These are phyloP conservation scores for Trichophyton simii DNA, from an alignment of 2,329 filamentous ascomycete species.

Conservation along the genomic window DNA sequence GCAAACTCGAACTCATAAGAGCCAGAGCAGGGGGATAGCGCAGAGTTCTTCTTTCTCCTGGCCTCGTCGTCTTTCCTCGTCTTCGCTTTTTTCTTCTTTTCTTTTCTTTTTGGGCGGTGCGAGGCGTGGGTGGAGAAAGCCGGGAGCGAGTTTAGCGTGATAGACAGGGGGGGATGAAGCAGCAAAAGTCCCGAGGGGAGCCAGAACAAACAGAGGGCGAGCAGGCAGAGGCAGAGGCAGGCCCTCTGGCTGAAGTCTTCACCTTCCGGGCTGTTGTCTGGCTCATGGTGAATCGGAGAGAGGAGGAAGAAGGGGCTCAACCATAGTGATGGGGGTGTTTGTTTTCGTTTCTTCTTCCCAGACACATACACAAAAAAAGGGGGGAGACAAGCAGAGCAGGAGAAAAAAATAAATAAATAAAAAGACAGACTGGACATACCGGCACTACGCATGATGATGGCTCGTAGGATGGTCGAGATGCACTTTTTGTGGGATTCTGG, in stretches of 20 bases:
- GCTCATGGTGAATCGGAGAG: not conserved
- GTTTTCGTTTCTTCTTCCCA: not conserved
- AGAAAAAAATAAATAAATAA: not conserved
- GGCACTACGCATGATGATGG: constrained; percentile 53
- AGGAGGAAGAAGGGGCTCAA: too few relatives aligned
- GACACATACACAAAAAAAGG: too few relatives aligned
- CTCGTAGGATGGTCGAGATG: constrained; percentile 61
- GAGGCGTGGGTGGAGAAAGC: constrained; percentile 6
- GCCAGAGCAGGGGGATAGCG: not conserved
- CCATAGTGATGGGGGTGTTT: not conserved
- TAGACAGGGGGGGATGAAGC: constrained; percentile 2
- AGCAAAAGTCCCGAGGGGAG: not conserved
- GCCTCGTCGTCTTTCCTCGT: too few relatives aligned
- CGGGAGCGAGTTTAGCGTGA: constrained; percentile 7
- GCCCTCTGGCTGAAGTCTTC: not conserved
- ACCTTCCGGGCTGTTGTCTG: not conserved
- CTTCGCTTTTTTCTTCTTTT: too few relatives aligned
- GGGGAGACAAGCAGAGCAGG: not conserved
- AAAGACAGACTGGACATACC: constrained; percentile 41
- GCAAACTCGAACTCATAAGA: not conserved
- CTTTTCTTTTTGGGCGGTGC: constrained; percentile 2
- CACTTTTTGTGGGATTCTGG: constrained; percentile 63
- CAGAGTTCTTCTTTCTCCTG: too few relatives aligned
- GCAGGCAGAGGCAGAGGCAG: not conserved
- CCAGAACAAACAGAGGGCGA: not conserved